A percentile compares a stretch with the other conserved stretches of the same genome.
Evolutionary conservation across 176 grass and related monocot species (phyloP).

Genomic region (Dactylis glomerata): DNA sequence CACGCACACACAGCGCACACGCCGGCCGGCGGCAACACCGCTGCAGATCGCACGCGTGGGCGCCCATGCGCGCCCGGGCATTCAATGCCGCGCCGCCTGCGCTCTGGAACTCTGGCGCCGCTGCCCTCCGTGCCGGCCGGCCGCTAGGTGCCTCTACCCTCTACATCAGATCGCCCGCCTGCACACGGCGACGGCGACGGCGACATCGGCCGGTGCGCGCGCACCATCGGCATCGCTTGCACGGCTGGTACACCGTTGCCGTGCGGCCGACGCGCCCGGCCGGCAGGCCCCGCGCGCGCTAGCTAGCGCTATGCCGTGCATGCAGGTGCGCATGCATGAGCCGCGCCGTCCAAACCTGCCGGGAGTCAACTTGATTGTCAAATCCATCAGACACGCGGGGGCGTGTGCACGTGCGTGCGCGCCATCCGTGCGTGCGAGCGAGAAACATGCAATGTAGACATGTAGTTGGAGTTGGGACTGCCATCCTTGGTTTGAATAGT

Average conservation of each 20-base stretch:
- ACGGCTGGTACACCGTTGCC: constrained; percentile 24
- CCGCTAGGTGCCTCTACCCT: constrained; percentile 20
- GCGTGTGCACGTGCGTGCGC: too few species aligned
- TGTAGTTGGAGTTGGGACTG: too few species aligned
- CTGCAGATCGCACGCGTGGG: background rate
- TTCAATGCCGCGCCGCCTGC: constrained; percentile 20
- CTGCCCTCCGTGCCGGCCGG: background rate
- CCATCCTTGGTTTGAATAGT: too few species aligned
- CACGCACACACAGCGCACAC: too few species aligned
- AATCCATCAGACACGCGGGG: too few species aligned
- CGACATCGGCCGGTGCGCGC: background rate
- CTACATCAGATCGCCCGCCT: too few species aligned
- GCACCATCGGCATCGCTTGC: constrained; percentile 11
- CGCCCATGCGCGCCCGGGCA: background rate
- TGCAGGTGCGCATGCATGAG: background rate
- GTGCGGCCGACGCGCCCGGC: constrained; percentile 5
- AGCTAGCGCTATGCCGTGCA: background rate
- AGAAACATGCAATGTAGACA: too few species aligned
- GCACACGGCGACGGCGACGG: background rate
- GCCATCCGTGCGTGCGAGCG: too few species aligned
- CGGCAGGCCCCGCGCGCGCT: background rate
- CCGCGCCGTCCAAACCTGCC: background rate
- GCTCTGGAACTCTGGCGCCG: background rate
- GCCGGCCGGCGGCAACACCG: background rate
- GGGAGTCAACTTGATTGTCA: constrained; percentile 11